phyloP scores from a whole-genome alignment of 495 filamentous ascomycete species.

The Daldinia concentrica region DNA sequence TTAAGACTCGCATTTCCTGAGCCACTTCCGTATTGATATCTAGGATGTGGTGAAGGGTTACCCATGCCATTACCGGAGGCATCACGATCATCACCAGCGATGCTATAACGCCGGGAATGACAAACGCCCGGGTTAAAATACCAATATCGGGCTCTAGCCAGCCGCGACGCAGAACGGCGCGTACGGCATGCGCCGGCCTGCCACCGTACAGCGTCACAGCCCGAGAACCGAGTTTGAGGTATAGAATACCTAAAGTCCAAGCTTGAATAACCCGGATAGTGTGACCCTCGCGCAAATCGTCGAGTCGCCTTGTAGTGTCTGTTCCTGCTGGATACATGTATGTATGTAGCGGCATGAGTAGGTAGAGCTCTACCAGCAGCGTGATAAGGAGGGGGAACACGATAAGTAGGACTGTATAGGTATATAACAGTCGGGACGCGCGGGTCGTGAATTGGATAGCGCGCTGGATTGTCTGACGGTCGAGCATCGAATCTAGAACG shows the following conservation, averaged over 20 bases:
- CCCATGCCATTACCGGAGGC: constrained; percentile 57
- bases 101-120: constrained; percentile 73
- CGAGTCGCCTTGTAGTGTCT: constrained; percentile 49
- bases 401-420: constrained; percentile 73
- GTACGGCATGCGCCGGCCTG: constrained; percentile 75
- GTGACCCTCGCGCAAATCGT: constrained; percentile 55
- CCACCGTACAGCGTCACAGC: constrained; percentile 71
- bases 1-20: constrained; percentile 57
- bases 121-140: constrained; percentile 82
- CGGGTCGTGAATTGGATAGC: constrained; percentile 39
- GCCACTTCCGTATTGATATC: constrained; percentile 47
- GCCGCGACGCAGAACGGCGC: constrained; percentile 77
- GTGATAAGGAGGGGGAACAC: constrained; percentile 86
- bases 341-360: constrained; percentile 88
- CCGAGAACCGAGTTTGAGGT: constrained; percentile 84
- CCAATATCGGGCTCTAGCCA: constrained; percentile 82
- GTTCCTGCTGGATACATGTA: constrained; percentile 64
- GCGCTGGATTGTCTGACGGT: constrained; percentile 48
- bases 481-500: constrained; percentile 44
- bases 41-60: constrained; percentile 45
- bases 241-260: constrained; percentile 93
- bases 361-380: constrained; percentile 84
- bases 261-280: constrained; percentile 89
- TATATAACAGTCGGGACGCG: constrained; percentile 68
- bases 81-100: constrained; percentile 66